Conservation (phyloP, 495 filamentous ascomycete genomes). For the Neurospora sublineolata region DNA sequence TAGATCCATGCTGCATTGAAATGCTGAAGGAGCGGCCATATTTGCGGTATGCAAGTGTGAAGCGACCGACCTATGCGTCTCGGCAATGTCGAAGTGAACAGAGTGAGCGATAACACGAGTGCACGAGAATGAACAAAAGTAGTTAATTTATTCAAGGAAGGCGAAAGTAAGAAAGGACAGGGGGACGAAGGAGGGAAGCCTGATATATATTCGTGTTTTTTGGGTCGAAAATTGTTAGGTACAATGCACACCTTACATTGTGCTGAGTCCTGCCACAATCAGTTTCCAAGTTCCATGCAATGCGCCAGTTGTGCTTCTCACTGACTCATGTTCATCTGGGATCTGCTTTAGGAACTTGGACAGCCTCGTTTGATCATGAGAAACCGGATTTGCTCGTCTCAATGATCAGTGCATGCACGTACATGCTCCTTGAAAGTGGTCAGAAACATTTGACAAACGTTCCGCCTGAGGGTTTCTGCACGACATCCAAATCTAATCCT, state of each 20-base stretch:
- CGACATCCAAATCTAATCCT: not conserved
- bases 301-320: not conserved
- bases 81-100: not conserved
- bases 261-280: not conserved
- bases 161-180: too few species aligned
- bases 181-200: too few species aligned
- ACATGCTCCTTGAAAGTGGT: not conserved
- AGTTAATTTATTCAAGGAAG: too few species aligned
- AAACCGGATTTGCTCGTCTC: not conserved
- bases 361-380: not conserved
- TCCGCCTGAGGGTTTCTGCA: not conserved
- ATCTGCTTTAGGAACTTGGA: not conserved
- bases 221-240: too few species aligned
- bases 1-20: not conserved
- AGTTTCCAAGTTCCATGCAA: not conserved
- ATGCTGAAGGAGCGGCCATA: not conserved
- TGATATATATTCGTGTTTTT: too few species aligned
- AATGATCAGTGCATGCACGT: not conserved
- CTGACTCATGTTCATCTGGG: not conserved
- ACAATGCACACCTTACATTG: not conserved
- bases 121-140: too few species aligned
- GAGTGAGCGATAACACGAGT: too few species aligned
- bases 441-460: not conserved
- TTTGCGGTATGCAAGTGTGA: not conserved
- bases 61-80: not conserved